Conservation (phyloP, 1,284 basidiomycete species). For the Xerocomus minutiporus region DNA sequence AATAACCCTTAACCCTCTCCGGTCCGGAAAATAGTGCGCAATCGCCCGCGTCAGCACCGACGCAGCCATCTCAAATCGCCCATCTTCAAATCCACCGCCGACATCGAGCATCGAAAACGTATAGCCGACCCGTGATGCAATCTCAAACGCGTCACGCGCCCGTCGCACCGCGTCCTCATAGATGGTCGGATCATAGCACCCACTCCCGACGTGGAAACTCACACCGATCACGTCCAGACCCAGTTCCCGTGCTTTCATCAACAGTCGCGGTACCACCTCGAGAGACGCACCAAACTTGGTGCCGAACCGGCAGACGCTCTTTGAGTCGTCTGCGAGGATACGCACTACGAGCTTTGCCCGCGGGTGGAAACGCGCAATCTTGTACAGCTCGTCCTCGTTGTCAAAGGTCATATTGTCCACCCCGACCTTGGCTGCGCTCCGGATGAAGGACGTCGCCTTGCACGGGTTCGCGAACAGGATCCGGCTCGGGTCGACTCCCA, state of each 20-base stretch:
- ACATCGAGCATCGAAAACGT: slow-evolving; percentile 84
- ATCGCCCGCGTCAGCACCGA: slow-evolving; percentile 70
- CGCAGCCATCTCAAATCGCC: slow-evolving; percentile 82
- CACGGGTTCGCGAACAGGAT: slow-evolving; percentile 99
- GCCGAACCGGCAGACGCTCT: slow-evolving; percentile 89
- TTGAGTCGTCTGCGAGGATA: slow-evolving; percentile 96
- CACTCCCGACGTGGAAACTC: slow-evolving; percentile 97
- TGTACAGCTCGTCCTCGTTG: slow-evolving; percentile 96
- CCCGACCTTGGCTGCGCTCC: slow-evolving; percentile 72
- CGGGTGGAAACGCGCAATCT: slow-evolving; percentile 83
- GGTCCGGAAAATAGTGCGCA: slow-evolving; percentile 82
- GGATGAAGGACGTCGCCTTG: slow-evolving; percentile 93
- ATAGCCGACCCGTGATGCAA: slow-evolving; percentile 82
- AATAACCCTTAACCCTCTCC: slow-evolving; percentile 75
- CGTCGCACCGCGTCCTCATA: slow-evolving; percentile 89
- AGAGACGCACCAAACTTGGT: slow-evolving; percentile 97
- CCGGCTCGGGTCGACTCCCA: slow-evolving; percentile 71
- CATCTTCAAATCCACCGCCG: slow-evolving; percentile 94
- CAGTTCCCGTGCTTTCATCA: slow-evolving; percentile 78
- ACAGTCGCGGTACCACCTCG: slow-evolving; percentile 72
- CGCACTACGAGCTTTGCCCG: slow-evolving; percentile 86
- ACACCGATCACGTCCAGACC: slow-evolving; percentile 89
- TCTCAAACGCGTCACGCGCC: slow-evolving; percentile 82
- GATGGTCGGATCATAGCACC: slow-evolving; percentile 88
- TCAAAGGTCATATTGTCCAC: slow-evolving; percentile 98